These are phyloP conservation scores for Trichocomaceae sp. DNA, from an alignment of 2,329 filamentous ascomycete species.

Conservation along the genomic window DNA sequence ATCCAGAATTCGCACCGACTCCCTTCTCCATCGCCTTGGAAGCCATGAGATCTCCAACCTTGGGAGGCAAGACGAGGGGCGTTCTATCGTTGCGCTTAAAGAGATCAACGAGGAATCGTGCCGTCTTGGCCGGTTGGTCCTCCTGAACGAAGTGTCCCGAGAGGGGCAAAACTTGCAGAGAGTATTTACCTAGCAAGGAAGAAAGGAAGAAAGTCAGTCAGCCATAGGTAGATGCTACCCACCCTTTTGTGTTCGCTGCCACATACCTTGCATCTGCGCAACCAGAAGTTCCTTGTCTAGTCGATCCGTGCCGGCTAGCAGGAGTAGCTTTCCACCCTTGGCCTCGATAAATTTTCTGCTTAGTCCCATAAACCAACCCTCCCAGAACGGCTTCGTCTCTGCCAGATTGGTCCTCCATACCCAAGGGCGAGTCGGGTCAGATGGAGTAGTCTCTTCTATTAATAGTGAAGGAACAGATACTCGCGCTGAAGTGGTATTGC, in stretches of 20 bases:
- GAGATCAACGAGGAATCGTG: constrained; percentile 79
- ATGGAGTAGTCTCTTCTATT: constrained; percentile 35
- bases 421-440: constrained; percentile 52
- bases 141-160: constrained; percentile 97
- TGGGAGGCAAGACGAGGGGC: constrained; percentile 78
- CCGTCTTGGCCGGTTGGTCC: constrained; percentile 85
- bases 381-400: constrained; percentile 84
- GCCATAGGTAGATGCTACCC: background rate
- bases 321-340: constrained; percentile 72
- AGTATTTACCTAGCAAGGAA: constrained; percentile 65
- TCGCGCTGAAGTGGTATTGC: constrained; percentile 74
- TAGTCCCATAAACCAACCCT: constrained; percentile 83
- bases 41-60: constrained; percentile 66
- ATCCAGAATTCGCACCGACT: background rate
- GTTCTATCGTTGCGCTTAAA: constrained; percentile 85
- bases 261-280: constrained; percentile 84
- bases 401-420: constrained; percentile 80
- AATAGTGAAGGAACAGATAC: constrained; percentile 81
- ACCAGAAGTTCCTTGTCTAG: constrained; percentile 89
- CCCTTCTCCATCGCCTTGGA: constrained; percentile 37
- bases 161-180: constrained; percentile 87
- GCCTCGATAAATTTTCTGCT: constrained; percentile 81
- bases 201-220: constrained; percentile 17
- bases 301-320: constrained; percentile 83
- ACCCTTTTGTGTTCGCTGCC: too few relatives aligned